These are phyloP conservation scores for Hanseniaspora guilliermondii DNA, from an alignment of 805 yeast genomes.

Conservation along the genomic window DNA sequence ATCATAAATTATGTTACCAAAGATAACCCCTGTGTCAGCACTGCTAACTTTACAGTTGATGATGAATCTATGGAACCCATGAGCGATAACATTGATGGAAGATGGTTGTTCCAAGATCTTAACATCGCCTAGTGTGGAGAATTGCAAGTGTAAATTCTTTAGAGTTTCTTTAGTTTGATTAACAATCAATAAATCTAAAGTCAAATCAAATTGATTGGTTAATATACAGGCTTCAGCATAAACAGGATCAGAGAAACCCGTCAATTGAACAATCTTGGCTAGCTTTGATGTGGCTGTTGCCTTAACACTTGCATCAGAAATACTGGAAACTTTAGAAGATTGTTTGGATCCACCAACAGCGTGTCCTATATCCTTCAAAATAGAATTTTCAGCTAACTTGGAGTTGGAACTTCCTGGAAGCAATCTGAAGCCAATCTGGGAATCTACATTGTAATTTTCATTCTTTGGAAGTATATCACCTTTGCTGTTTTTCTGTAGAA, in stretches of 20 bases:
- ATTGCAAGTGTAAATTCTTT: slow-evolving; percentile 83
- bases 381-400: slow-evolving; percentile 30
- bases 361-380: slow-evolving; percentile 47
- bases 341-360: slow-evolving; percentile 36
- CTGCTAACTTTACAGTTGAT: slow-evolving; percentile 88
- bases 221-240: slow-evolving; percentile 95
- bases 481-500: slow-evolving; percentile 37
- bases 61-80: slow-evolving; percentile 83
- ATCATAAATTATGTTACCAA: slow-evolving; percentile 93
- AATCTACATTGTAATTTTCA: slow-evolving; percentile 62
- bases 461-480: slow-evolving; percentile 38
- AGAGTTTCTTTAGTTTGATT: slow-evolving; percentile 88
- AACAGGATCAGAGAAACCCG: slow-evolving; percentile 97
- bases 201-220: slow-evolving; percentile 94
- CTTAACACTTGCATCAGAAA: background rate
- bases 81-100: slow-evolving; percentile 88
- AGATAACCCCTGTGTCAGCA: slow-evolving; percentile 95
- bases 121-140: slow-evolving; percentile 90
- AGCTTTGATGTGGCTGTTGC: slow-evolving; percentile 43
- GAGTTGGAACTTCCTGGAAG: slow-evolving; percentile 35
- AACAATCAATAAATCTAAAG: slow-evolving; percentile 81
- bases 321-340: slow-evolving; percentile 44
- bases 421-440: slow-evolving; percentile 66
- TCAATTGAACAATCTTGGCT: slow-evolving; percentile 77
- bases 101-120: slow-evolving; percentile 87